phyloP scores from a whole-genome alignment of 2,329 filamentous ascomycete species.

The Xylariaceae sp. region DNA sequence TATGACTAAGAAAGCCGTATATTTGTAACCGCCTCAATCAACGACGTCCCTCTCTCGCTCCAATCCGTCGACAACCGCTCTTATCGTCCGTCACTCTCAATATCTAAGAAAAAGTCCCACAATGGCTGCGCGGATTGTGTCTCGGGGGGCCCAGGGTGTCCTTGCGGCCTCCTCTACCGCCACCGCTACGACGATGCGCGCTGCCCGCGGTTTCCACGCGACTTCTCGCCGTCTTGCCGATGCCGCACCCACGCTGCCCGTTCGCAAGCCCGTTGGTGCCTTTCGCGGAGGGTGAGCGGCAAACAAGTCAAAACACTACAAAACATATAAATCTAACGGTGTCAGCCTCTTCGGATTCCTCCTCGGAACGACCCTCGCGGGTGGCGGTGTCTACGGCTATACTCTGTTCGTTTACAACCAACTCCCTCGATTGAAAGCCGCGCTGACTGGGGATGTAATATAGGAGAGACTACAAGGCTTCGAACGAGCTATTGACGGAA shows the following conservation, averaged over 20 bases:
- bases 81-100: not conserved
- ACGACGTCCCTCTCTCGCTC: not conserved
- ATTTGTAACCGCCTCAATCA: not conserved
- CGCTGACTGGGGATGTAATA: constrained; percentile 17
- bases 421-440: not conserved
- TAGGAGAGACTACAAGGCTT: constrained; percentile 78
- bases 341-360: constrained; percentile 75
- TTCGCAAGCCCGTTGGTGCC: constrained; percentile 54
- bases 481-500: constrained; percentile 88
- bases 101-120: constrained; percentile 17
- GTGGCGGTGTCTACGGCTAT: constrained; percentile 83
- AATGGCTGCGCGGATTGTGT: constrained; percentile 46
- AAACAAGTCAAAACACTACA: no score
- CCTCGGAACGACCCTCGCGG: constrained; percentile 72
- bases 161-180: constrained; percentile 24
- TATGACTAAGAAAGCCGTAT: no score
- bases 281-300: constrained; percentile 55
- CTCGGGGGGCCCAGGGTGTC: constrained; percentile 36
- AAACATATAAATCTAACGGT: no score
- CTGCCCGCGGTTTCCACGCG: constrained; percentile 45
- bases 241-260: constrained; percentile 46
- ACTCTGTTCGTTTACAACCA: constrained; percentile 47
- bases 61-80: not conserved
- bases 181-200: constrained; percentile 17
- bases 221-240: constrained; percentile 40